These are phyloP conservation scores for Verticillium klebahnii DNA, from an alignment of 2,329 filamentous ascomycete species.

Conservation along the genomic window DNA sequence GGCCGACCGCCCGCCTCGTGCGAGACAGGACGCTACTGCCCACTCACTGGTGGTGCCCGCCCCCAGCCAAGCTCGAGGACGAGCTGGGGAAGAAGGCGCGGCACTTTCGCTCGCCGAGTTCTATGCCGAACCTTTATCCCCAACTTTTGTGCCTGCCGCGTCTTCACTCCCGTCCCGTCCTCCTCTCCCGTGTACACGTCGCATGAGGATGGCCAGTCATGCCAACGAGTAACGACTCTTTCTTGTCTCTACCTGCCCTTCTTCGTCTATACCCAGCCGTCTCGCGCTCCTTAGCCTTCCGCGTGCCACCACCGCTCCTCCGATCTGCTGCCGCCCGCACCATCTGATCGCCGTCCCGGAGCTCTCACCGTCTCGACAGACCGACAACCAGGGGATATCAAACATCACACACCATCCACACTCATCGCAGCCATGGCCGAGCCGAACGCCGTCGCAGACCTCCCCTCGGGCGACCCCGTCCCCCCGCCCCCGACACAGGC, in stretches of 20 bases:
- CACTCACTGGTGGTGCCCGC: no score
- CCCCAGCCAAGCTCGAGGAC: background rate
- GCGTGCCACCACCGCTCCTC: background rate
- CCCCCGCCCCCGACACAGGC: slow-evolving; percentile 18
- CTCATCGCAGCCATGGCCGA: slow-evolving; percentile 9
- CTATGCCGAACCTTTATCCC: background rate
- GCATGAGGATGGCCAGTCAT: background rate
- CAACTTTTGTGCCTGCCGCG: background rate
- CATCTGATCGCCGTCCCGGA: background rate
- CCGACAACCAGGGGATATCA: background rate
- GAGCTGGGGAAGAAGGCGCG: background rate
- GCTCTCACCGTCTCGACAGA: background rate
- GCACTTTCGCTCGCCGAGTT: background rate
- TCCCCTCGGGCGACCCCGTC: slow-evolving; percentile 30
- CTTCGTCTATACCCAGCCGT: background rate
- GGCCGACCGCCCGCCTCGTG: background rate
- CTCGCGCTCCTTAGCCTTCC: background rate
- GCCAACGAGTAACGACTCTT: background rate
- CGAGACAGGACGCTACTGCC: background rate
- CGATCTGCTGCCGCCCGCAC: background rate
- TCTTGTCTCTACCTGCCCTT: background rate
- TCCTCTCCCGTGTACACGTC: background rate
- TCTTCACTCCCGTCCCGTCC: background rate
- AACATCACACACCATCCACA: background rate
- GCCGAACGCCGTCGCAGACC: slow-evolving; percentile 22